Percentiles rank a stretch among this genome's conserved stretches.
Conservation (phyloP, 73 alveolate genomes). For the Tetrahymena elliotti region DNA sequence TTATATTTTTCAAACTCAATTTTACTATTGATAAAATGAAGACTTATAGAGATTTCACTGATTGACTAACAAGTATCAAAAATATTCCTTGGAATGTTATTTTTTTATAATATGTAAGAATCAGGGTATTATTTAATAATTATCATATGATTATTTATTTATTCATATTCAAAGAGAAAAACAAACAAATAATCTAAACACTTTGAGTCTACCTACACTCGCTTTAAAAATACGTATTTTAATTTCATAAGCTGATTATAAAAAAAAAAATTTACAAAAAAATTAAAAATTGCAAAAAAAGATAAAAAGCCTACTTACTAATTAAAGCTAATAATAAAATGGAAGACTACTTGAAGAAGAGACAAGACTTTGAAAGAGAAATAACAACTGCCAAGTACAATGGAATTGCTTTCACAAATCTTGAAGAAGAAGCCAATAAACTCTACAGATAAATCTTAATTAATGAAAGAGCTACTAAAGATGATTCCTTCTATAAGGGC, state of each 20-base stretch:
- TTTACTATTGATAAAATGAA: neutral
- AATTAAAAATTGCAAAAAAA: neutral
- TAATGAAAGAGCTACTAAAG: neutral
- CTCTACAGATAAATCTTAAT: neutral
- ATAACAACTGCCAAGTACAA: neutral
- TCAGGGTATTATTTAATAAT: neutral
- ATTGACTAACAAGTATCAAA: neutral
- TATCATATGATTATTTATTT: too few relatives aligned
- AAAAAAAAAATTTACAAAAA: neutral
- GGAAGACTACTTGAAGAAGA: neutral
- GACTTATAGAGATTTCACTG: neutral
- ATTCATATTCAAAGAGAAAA: neutral
- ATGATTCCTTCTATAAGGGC: neutral
- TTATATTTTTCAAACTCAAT: too few relatives aligned
- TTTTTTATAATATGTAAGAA: neutral
- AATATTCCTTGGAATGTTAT: too few relatives aligned
- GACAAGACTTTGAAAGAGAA: neutral
- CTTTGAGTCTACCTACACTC: neutral
- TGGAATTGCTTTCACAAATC: neutral
- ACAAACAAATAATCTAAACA: neutral
- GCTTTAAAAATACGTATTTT: neutral
- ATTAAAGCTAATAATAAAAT: neutral
- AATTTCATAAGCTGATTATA: neutral
- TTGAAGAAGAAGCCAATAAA: neutral
- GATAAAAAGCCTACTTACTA: neutral